phyloP scores from a whole-genome alignment of 331 rosid species.

The Rhamnella rubrinervis region DNA sequence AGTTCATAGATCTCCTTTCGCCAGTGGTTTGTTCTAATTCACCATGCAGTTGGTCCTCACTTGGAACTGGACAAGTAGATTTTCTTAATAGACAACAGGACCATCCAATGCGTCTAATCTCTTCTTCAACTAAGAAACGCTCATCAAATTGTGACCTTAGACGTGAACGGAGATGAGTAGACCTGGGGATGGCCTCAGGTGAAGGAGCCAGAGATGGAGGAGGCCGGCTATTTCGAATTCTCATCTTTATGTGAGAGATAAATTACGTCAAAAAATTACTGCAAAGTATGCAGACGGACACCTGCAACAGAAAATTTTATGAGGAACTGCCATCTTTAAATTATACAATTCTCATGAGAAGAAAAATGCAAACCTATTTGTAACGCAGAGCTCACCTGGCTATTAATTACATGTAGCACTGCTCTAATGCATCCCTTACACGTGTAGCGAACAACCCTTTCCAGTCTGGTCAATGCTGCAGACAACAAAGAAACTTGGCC shows the following conservation, averaged over 20 bases:
- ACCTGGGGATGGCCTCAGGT: neutral
- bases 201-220: neutral
- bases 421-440: slow-evolving; percentile 13
- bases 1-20: neutral
- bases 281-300: neutral
- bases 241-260: slow-evolving; percentile 7
- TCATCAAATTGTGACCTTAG: slow-evolving; percentile 1
- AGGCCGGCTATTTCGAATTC: slow-evolving; percentile 12
- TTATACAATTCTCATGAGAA: neutral
- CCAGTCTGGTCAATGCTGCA: slow-evolving; percentile 5
- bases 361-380: neutral
- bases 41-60: neutral
- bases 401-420: neutral
- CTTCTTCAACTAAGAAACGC: slow-evolving; percentile 5
- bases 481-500: neutral
- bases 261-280: neutral
- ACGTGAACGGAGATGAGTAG: neutral
- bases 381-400: neutral
- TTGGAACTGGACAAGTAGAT: neutral
- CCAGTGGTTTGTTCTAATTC: neutral
- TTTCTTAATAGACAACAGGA: neutral
- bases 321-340: neutral
- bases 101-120: slow-evolving; percentile 5
- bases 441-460: neutral
- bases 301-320: neutral